Base-by-base conservation (phyloP, 2,329 filamentous ascomycete species). In the Zymoseptoria pseudotritici region DNA sequence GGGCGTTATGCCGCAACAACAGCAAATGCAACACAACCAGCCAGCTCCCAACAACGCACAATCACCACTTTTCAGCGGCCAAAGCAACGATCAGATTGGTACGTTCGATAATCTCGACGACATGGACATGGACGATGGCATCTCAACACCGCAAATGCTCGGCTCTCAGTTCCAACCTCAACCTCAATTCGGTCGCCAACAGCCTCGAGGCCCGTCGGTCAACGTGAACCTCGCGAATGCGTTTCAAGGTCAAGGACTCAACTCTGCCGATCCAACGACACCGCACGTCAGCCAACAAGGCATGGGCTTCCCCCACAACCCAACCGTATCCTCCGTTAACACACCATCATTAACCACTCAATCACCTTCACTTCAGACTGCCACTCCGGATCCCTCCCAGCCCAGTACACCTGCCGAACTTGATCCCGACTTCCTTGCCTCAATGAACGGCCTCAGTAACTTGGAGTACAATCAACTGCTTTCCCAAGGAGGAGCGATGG, bases 91-190 rank as follows among this genome's bases (percentile, higher is more conserved):
- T 56, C 70, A 71, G 52, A 69, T 70, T 46, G 67, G 69, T 52
- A 65, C 65, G 2, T 72, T 72, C 52, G 73, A 80, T 61, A 78
- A 96, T 62, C 86, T 96, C 79, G 92, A 96, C 70, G 86, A 90
- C 19, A 97, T 97, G 93, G 93, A 97, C 70, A 97, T 97, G 92
- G 93, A 97, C 70, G 91, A 96, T 68, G 83, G 86, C 7, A 80
- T 89, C 54, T 86, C 61, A 71, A 78, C 67, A 64, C 89, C 89
- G 52, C 71, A 74, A 10, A 69, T 74, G 31, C 72, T 71, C 53
- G 66, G 66, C 21, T 67, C 72, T 50, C 76, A 78, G 58, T 74
- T 72, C 59, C 78, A 80, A 58, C 81, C 73, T 19, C 73, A 75
- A 58, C 73, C 72, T n/a, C 71, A 82, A 58, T 85, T 83, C 66